Evolutionary conservation across 345 rosid species (phyloP).

Genomic region (Eucalyptus shirleyi): DNA sequence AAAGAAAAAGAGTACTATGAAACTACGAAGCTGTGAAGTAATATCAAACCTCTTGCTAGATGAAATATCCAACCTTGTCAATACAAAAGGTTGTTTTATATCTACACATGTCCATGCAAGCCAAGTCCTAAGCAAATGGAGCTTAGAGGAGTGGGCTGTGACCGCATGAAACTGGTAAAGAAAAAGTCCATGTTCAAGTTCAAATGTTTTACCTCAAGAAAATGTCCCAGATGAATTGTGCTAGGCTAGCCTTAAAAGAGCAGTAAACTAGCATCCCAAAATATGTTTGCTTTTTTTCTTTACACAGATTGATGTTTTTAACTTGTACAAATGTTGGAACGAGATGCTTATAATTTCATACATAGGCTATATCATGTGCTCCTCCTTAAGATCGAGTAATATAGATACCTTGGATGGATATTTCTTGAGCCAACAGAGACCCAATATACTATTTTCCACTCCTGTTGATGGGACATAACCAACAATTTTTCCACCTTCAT

Average conservation of each 20-base stretch:
- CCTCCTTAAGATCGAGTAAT: neutral
- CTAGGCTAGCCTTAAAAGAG: neutral
- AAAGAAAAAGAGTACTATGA: neutral
- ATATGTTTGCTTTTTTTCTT: neutral
- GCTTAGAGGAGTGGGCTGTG: neutral
- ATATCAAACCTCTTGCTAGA: neutral
- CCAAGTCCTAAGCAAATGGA: neutral
- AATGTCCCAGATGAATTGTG: neutral
- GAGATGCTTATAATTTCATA: neutral
- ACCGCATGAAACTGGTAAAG: neutral
- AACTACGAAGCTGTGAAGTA: neutral
- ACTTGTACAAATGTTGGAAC: neutral
- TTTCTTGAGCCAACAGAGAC: constrained; percentile 47
- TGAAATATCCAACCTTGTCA: neutral
- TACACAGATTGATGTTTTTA: neutral
- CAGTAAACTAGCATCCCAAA: neutral
- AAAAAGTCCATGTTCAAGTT: neutral
- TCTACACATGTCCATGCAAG: neutral
- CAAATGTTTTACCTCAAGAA: neutral
- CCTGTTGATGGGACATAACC: constrained; percentile 24
- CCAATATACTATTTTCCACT: constrained; percentile 23
- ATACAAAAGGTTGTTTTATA: neutral
- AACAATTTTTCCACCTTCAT: constrained; percentile 31
- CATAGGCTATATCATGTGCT: neutral
- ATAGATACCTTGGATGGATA: constrained; percentile 35